A percentile compares a stretch with the other conserved stretches of the same genome.
These are phyloP conservation scores for Picochlorum sp. DNA, from an alignment of 139 green algal genomes.

Conservation along the genomic window DNA sequence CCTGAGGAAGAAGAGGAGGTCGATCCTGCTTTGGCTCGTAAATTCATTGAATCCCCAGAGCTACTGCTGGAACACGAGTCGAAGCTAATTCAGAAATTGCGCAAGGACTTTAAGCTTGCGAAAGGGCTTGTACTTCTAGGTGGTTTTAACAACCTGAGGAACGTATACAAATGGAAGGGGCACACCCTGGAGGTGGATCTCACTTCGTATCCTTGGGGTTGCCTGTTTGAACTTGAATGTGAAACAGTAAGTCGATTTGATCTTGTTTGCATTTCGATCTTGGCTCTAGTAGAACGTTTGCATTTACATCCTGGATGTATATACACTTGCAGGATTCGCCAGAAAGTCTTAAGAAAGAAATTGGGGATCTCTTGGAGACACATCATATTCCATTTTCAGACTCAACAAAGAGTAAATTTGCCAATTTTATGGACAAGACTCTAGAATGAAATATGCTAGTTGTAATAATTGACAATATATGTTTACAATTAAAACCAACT, in stretches of 20 bases:
- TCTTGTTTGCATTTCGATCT: constrained; percentile 24
- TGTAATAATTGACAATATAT: background rate
- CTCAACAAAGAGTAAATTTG: constrained; percentile 72
- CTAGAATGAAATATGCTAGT: constrained; percentile 19
- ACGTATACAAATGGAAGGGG: constrained; percentile 63
- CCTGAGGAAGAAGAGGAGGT: constrained; percentile 68
- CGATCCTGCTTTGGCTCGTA: constrained; percentile 25
- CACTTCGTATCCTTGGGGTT: constrained; percentile 75
- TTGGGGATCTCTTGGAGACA: constrained; percentile 52
- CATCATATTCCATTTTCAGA: constrained; percentile 55
- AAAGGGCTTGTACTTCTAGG: constrained; percentile 59
- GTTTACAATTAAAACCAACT: background rate
- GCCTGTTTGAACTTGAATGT: constrained; percentile 79
- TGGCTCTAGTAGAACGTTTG: background rate
- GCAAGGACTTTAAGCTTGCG: constrained; percentile 23
- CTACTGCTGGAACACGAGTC: constrained; percentile 36
- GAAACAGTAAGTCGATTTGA: no score
- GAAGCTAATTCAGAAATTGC: constrained; percentile 9
- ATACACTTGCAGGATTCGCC: constrained; percentile 65
- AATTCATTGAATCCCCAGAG: constrained; percentile 44
- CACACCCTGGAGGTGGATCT: constrained; percentile 82
- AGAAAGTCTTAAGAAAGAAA: constrained; percentile 46
- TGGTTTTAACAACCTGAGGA: constrained; percentile 80
- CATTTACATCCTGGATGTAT: background rate
- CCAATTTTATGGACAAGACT: constrained; percentile 52